Percentiles rank a stretch among this genome's conserved stretches.
Evolutionary conservation across 2,329 filamentous ascomycete species (phyloP).

Genomic region (Cadophora sp.): DNA sequence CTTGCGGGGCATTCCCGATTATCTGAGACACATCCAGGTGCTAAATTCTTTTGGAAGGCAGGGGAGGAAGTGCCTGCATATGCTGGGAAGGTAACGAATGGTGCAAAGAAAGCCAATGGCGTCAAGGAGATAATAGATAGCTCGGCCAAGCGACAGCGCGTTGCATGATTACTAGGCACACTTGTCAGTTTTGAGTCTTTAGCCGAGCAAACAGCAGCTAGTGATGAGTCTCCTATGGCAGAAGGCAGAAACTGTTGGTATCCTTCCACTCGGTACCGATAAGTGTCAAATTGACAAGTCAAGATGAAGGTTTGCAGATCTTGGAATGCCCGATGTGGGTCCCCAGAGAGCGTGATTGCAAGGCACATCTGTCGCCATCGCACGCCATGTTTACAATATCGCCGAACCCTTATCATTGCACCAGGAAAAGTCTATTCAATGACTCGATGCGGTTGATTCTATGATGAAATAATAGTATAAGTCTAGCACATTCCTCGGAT

Average conservation of each 20-base stretch:
- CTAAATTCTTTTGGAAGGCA: constrained; percentile 52
- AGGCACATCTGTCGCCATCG: constrained; percentile 18
- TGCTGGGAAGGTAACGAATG: constrained; percentile 18
- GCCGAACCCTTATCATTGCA: constrained; percentile 4
- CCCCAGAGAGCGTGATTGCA: constrained; percentile 18
- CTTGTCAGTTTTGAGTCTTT: not conserved
- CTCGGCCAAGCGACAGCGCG: constrained; percentile 13
- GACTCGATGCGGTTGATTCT: not conserved
- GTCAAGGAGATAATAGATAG: constrained; percentile 12
- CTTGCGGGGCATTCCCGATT: constrained; percentile 57
- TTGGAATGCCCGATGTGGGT: constrained; percentile 8
- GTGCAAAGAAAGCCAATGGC: constrained; percentile 15
- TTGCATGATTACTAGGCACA: constrained; percentile 5
- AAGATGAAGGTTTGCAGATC: not conserved
- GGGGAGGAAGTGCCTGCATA: constrained; percentile 36
- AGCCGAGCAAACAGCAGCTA: too few species aligned
- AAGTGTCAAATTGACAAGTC: not conserved
- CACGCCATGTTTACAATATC: constrained; percentile 10
- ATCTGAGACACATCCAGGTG: constrained; percentile 55
- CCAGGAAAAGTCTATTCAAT: not conserved
- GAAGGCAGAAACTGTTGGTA: not conserved
- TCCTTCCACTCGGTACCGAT: not conserved
- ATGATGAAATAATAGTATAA: not conserved
- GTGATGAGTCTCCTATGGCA: too few species aligned
- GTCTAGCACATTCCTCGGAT: not conserved